Conservation (phyloP, 306 rosid genomes). For the Casuarina glauca region DNA sequence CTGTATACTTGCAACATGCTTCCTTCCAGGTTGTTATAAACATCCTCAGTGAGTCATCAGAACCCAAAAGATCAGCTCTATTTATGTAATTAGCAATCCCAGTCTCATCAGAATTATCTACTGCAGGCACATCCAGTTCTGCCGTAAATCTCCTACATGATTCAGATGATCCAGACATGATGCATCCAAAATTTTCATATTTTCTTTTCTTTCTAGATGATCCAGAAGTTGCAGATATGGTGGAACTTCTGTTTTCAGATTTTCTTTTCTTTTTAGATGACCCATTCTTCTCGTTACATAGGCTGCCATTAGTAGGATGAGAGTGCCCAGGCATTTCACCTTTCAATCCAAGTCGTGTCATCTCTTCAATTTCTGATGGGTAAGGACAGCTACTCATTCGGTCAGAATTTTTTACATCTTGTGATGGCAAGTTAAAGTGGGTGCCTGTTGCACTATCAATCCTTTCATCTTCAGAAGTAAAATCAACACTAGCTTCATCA, state of each 20-base stretch:
- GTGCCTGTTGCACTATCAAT: conserved; percentile 25
- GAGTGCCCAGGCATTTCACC: conserved; percentile 32
- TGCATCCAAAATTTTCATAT: conserved; percentile 10
- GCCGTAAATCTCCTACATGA: conserved; percentile 17
- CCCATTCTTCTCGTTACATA: conserved; percentile 30
- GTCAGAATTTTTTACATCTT: conserved; percentile 47
- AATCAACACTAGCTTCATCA: conserved; percentile 50
- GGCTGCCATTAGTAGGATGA: conserved; percentile 38
- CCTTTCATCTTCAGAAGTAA: conserved; percentile 33
- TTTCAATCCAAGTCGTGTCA: conserved; percentile 60
- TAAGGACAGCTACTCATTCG: conserved; percentile 82
- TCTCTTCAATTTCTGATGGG: conserved; percentile 83
- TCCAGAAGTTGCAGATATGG: conserved; percentile 30
- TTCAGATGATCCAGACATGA: conserved; percentile 20
- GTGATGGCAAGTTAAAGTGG: conserved; percentile 37
- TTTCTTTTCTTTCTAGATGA: conserved; percentile 37
- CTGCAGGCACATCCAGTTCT: conserved; percentile 22
- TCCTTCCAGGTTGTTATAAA: conserved; percentile 84
- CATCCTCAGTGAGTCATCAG: conserved; percentile 49
- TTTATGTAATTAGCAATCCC: conserved; percentile 10
- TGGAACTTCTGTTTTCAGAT: conserved; percentile 24
- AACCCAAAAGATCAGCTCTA: conserved; percentile 38
- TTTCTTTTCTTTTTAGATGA: conserved; percentile 46
- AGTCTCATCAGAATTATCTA: conserved; percentile 19
- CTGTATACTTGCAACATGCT: conserved; percentile 47